Base-by-base conservation (phyloP, 2,329 filamentous ascomycete genomes). In the Fusarium nematophilum region DNA sequence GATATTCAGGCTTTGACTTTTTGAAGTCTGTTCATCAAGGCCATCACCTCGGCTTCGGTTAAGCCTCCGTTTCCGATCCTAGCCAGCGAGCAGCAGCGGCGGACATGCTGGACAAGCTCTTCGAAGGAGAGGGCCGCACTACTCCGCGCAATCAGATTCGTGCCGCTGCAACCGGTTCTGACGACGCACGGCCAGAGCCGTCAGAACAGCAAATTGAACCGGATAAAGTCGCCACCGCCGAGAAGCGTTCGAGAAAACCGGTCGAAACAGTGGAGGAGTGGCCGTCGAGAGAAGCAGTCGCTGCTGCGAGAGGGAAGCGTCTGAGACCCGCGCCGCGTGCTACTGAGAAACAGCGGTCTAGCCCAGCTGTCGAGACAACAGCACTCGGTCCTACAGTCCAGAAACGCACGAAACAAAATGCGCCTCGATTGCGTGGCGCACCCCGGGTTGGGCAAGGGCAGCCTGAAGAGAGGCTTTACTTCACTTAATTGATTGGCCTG, bases 101-200 rank as follows among this genome's bases (percentile, higher is more conserved):
- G 13, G 42, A 53, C 9, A 53, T 53, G 27, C 34, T 53, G 9
- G 50, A 47, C 23, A 30, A 29, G 6, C 2, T 40, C 15, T 47
- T 33, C 21, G 2, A 7, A 5, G 21, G 4, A 21, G 21, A 21
- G 21, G 21, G 21, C 21, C 6, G 21, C 4, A 6, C 4, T 2
- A n/a, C 15, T 4, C 37, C 18, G 34, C 15, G 29, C 11, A 31
- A 31, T 13, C 29, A 13, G 29, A 31, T 13, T 13, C 6, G 29
- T 31, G 29, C 29, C 29, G 6, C 7, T 31, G 11, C 29, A 31
- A 31, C 11, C 29, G 11, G 29, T 13, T 5, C 29, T 13, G 29
- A 31, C 5, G 11, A 31, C 5, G 11, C 29, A 31, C 9, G 11
- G 29, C 29, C 11, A 7, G 29, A 13, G 5, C 6, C 11, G 29